phyloP scores from a whole-genome alignment of 768 basidiomycete genomes.

The Sporobolomyces phaffii region DNA sequence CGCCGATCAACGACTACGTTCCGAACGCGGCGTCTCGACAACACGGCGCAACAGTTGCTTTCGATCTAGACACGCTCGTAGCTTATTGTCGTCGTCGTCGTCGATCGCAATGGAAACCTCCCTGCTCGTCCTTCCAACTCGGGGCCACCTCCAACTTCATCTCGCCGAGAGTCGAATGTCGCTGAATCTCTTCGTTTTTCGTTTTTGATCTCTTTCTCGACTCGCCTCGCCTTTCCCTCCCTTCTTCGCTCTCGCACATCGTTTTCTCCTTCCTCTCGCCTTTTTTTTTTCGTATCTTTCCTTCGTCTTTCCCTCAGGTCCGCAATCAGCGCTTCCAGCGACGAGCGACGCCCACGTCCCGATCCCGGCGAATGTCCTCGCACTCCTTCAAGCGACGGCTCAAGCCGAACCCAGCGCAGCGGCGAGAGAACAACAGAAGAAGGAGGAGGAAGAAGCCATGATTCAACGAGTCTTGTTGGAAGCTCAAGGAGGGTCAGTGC shows the following conservation, averaged over 20 bases:
- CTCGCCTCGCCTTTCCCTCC: no score
- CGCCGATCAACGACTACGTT: background rate
- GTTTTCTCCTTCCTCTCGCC: background rate
- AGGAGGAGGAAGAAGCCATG: constrained; percentile 2
- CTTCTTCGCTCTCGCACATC: background rate
- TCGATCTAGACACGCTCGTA: background rate
- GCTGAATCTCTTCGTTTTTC: no score
- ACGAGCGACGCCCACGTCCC: no score
- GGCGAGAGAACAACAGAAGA: constrained; percentile 14
- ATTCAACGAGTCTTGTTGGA: constrained; percentile 21
- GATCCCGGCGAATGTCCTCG: constrained; percentile 35
- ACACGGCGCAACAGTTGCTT: background rate
- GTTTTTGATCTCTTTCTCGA: no score
- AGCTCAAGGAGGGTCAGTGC: constrained; percentile 8
- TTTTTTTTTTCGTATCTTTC: background rate
- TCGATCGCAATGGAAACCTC: background rate
- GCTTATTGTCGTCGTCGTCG: background rate
- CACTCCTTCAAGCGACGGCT: background rate
- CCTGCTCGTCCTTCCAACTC: no score
- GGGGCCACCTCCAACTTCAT: no score
- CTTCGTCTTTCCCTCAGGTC: background rate
- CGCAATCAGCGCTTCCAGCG: no score
- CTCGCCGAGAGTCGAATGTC: no score
- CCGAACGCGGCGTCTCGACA: background rate
- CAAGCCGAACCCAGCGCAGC: background rate